These are phyloP conservation scores for Suhomyces sp. DNA, from an alignment of 805 yeast species.

Conservation along the genomic window DNA sequence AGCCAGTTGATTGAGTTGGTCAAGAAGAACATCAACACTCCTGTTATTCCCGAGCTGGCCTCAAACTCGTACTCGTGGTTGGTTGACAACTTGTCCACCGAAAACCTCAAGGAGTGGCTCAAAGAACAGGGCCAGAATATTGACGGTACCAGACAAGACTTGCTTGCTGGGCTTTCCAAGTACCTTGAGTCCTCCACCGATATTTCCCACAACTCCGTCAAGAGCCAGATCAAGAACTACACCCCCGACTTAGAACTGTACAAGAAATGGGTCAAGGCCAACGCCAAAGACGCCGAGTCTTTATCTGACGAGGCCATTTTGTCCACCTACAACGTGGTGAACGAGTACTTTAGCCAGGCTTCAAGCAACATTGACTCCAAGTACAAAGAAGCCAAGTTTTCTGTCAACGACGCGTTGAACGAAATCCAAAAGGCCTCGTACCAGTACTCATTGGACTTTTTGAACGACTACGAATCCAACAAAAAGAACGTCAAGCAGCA, in stretches of 20 bases:
- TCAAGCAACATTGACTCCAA: conserved; percentile 8
- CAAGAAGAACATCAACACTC: conserved; percentile 33
- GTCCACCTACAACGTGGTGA: conserved; percentile 14
- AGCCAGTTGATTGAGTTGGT: conserved; percentile 39
- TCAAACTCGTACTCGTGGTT: conserved; percentile 19
- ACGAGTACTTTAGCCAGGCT: conserved; percentile 21
- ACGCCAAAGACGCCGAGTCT: conserved; percentile 8
- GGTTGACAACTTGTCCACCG: conserved; percentile 38
- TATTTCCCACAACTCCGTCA: conserved; percentile 7
- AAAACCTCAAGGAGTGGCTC: conserved; percentile 40
- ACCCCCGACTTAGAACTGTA: conserved; percentile 16
- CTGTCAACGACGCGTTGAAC: conserved; percentile 15
- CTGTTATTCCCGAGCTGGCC: conserved; percentile 24
- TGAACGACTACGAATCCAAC: conserved; percentile 8
- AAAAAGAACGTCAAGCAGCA: conserved; percentile 7
- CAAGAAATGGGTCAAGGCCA: conserved; percentile 6
- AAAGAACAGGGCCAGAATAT: conserved; percentile 23
- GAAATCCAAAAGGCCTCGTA: conserved; percentile 17
- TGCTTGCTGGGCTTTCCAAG: conserved; percentile 16
- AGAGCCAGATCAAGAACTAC: conserved; percentile 17
- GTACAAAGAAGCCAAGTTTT: conserved; percentile 8
- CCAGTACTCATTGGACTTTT: conserved; percentile 14
- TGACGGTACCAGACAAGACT: conserved; percentile 24
- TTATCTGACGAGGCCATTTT: conserved; percentile 16
- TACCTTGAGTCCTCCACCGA: conserved; percentile 8